phyloP scores from a whole-genome alignment of 2,329 filamentous ascomycete species.

The Emericellopsis cladophorae region DNA sequence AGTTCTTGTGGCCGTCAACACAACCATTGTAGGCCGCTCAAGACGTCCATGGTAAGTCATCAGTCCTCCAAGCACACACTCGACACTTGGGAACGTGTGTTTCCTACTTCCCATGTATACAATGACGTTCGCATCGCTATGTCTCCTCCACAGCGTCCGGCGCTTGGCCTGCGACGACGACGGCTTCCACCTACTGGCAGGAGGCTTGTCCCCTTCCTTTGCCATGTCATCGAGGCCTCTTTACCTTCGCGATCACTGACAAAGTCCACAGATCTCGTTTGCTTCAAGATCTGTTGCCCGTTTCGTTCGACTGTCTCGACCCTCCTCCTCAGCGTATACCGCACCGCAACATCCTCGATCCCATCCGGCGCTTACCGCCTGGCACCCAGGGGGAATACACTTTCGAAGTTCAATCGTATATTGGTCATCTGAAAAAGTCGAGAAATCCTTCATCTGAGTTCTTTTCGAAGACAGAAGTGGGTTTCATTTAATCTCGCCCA shows the following conservation, averaged over 20 bases:
- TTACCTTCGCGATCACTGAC: neutral
- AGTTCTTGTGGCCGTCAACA: constrained; percentile 19
- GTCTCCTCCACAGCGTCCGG: neutral
- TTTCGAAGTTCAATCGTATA: neutral
- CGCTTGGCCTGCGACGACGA: neutral
- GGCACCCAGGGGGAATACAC: constrained; percentile 1
- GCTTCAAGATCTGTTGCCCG: neutral
- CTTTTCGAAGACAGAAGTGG: neutral
- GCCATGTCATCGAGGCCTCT: too few relatives aligned
- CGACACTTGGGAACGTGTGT: constrained; percentile 18
- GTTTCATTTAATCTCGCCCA: too few relatives aligned
- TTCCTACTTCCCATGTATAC: constrained; percentile 8
- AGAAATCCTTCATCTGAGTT: neutral
- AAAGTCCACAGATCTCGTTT: too few relatives aligned
- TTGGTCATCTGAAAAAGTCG: neutral
- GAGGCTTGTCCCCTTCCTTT: too few relatives aligned
- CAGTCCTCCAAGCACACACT: constrained; percentile 18
- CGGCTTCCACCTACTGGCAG: neutral
- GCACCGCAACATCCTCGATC: neutral
- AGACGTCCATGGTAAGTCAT: constrained; percentile 23
- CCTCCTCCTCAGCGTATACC: neutral
- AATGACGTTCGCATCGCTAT: constrained; percentile 4
- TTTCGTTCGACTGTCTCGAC: constrained; percentile 1
- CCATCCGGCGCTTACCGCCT: constrained; percentile 2
- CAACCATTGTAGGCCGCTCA: constrained; percentile 17